Base-by-base conservation (phyloP, 1,284 basidiomycete species). In the Tetrapyrgos nigripes region DNA sequence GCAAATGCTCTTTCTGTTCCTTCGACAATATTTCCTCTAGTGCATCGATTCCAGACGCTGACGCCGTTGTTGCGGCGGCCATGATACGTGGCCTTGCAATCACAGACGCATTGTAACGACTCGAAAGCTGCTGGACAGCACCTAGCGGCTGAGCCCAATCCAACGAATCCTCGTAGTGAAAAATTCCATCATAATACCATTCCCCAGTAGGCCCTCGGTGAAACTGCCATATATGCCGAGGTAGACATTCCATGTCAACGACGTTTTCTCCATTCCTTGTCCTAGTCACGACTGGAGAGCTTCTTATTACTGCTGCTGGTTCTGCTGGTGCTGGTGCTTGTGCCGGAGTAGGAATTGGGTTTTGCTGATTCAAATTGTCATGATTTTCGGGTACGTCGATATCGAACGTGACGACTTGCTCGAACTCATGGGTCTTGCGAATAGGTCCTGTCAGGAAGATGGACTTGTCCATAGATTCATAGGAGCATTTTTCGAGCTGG, bases 401-500 rank as follows among this genome's bases (percentile, higher is more conserved):
- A n/a, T n/a, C n/a, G n/a, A n/a, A n/a, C n/a, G n/a, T n/a, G n/a
- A n/a, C n/a, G n/a, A n/a, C n/a, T n/a, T n/a, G n/a, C n/a, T n/a
- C n/a, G n/a, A n/a, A n/a, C n/a, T n/a, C n/a, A n/a, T n/a, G n/a
- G n/a, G n/a, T n/a, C n/a, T n/a, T n/a, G n/a, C n/a, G n/a, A n/a
- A n/a, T 53, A 9, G 35, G 53, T 4, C 47, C 48, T 28, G 48
- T 6, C n/a, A 27, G 51, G 19, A 59, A 49, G 10, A 43, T 23
- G 28, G 37, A n/a, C 26, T 37, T 46, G 28, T 59, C 53, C 37
- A 49, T 54, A n/a, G 54, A 52, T 43, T 54, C 33, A 40, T 59
- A 55, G 14, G 58, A 59, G 23, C 58, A 59, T 43, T 9, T 24
- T 14, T 33, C 9, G 23, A 59, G 24, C 19, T 48, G 24, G 8